Base-by-base conservation (phyloP, 2,329 filamentous ascomycete species). In the Apiospora rasikravindrae region DNA sequence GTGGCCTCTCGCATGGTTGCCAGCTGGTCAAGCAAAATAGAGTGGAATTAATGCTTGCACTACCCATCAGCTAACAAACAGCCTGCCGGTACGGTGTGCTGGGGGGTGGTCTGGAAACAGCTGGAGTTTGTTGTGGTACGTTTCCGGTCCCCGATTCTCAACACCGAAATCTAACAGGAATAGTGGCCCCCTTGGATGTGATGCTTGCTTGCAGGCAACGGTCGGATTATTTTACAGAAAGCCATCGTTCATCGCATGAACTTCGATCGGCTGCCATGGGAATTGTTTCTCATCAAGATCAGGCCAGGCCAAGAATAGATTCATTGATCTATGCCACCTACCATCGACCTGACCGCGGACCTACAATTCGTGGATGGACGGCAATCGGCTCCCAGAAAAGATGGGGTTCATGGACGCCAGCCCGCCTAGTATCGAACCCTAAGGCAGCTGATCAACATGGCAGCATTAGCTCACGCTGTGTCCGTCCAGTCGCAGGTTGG, bases 31-130 rank as follows among this genome's bases (percentile, higher is more conserved):
- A 37, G 33, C 33, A 37, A 4, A 26, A 19, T 14, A 57, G 14
- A 57, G n/a, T 57, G 51, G 51, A 29, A 57, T 57, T 24, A n/a
- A 14, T 57, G 51, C 51, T n/a, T n/a, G n/a, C n/a, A 57, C 51
- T 57, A 26, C 51, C 51, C 51, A 14, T 26, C 24, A 29, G 24
- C 24, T 57, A 57, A 57, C 24, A 29, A n/a, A n/a, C n/a, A n/a
- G 51, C 19, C 16, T 19, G 33, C 26, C 26, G 51, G 51, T 57
- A n/a, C 26, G 26, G 51, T 53, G 51, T 57, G 51, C 51, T 57
- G 51, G 51, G 51, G 33, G 10, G 16, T n/a, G 53, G 53, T 22
- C 45, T 42, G 40, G 40, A 42, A 7, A 42, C 13, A n/a, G 10
- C 22, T 49, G 45, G 19, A n/a, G 45, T n/a, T 37, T 37, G 33